Evolutionary conservation across 2,329 filamentous ascomycete genomes (phyloP), one percentile per base, ranked within the genome.

Genomic region (Metarhizium anisopliae): DNA sequence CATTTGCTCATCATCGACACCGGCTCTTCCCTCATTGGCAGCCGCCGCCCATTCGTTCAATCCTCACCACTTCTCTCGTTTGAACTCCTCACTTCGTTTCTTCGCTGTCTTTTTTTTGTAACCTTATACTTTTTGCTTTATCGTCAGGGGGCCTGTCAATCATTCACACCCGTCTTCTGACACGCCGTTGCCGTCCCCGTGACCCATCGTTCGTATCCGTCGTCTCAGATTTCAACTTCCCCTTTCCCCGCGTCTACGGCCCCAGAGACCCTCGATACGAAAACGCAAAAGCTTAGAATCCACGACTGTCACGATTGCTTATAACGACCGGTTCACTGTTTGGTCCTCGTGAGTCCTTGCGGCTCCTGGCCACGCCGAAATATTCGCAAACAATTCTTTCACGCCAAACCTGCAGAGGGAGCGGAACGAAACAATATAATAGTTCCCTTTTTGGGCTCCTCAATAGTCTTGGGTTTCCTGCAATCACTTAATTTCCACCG

Each of bases 11-110:
- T 30, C 10, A 14, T 30, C 45, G 20, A 16, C 18, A 6, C 14
- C 13, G 45, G 45, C 45, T 49, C 20, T 50, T 52, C 52, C 51
- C 40, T 52, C 45, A 18, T 51, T 54, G 35, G 20, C n/a, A 20
- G 45, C 50, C 35, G 32, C 20, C 40, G 43, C 47, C 43, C 54
- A 32, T 45, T 55, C 47, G 32, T 55, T 56, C 50, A 50, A 45
- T 30, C 30, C 13, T 38, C 51, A 50, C 35, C 47, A 45, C 47
- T 43, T 36, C 32, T 20, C 13, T 54, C 36, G 20, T 52, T 52
- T 43, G 11, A 11, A 42, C 40, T 42, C 11, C 40, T 16, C 42
- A 7, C 42, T 18, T 50, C 25, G 50, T 51, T 43, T 8, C 49
- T 52, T 47, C 18, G 5, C 8, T 47, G 16, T 5, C 6, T 25